Percentiles rank a stretch among this genome's conserved stretches.
Evolutionary conservation across 345 rosid genomes (phyloP).

Genomic region (Melaleuca quinquenervia): DNA sequence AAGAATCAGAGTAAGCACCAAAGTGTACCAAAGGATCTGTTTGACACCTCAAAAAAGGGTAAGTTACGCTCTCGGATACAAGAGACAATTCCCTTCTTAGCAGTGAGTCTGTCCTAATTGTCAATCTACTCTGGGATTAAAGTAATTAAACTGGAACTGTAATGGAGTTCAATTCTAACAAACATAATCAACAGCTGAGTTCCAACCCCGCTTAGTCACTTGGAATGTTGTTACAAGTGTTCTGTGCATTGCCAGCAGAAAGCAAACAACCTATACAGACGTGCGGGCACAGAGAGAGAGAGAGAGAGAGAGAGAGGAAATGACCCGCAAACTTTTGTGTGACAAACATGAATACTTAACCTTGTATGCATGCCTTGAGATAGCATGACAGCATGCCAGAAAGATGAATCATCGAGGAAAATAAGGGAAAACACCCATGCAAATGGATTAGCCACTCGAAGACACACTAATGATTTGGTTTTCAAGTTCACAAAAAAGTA

Average conservation of each 20-base stretch:
- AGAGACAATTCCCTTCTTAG: neutral
- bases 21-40: neutral
- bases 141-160: neutral
- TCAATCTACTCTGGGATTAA: neutral
- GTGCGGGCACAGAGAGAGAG: too few relatives aligned
- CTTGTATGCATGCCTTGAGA: neutral
- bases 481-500: neutral
- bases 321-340: neutral
- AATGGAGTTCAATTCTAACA: neutral
- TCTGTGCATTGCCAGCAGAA: neutral
- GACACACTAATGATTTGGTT: neutral
- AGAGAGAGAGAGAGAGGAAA: neutral
- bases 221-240: neutral
- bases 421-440: neutral
- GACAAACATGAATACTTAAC: neutral
- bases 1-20: neutral
- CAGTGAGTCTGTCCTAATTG: neutral
- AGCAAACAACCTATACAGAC: rapidly evolving
- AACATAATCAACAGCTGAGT: neutral
- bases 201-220: rapidly evolving
- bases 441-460: neutral
- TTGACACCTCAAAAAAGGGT: neutral
- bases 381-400: neutral
- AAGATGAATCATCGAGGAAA: neutral
- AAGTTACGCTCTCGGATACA: neutral